These are phyloP conservation scores for Parietichytrium sp. DNA, from an alignment of 108 stramenopile genomes.

Conservation along the genomic window DNA sequence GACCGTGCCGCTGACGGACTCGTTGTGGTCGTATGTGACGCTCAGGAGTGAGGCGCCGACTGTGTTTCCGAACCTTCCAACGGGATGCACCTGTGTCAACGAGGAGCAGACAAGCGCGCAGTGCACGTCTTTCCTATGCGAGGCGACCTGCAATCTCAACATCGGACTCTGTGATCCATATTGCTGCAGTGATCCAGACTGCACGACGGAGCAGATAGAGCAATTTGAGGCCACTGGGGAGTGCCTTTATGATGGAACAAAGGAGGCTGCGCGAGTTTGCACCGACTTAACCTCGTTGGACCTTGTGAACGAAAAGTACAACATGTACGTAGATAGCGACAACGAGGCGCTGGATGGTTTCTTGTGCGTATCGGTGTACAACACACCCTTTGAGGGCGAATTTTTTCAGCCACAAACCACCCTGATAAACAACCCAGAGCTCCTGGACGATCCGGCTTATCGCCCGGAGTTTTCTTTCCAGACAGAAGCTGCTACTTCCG, in stretches of 20 bases:
- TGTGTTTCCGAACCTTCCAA: not conserved
- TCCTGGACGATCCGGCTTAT: not conserved
- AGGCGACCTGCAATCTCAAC: constrained; percentile 20
- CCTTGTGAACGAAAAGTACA: constrained; percentile 33
- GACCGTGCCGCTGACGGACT: too few relatives aligned
- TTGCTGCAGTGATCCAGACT: constrained; percentile 35
- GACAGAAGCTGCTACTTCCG: not conserved
- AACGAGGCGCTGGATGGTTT: not conserved
- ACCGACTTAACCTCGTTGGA: not conserved
- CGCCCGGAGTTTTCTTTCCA: not conserved
- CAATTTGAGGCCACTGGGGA: not conserved
- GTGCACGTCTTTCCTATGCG: constrained; percentile 4
- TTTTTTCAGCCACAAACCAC: not conserved
- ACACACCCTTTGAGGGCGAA: not conserved
- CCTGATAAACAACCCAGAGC: not conserved
- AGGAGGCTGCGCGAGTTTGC: not conserved
- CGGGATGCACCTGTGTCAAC: not conserved
- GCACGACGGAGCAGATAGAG: not conserved
- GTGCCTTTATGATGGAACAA: not conserved
- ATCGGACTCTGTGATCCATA: not conserved
- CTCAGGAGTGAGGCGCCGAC: not conserved
- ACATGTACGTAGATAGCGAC: not conserved
- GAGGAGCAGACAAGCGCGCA: not conserved
- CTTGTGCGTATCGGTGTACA: not conserved
- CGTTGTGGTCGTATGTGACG: not conserved